These are phyloP conservation scores for Galeopsis tetrahit DNA, from an alignment of 257 asterid genomes.

Conservation along the genomic window DNA sequence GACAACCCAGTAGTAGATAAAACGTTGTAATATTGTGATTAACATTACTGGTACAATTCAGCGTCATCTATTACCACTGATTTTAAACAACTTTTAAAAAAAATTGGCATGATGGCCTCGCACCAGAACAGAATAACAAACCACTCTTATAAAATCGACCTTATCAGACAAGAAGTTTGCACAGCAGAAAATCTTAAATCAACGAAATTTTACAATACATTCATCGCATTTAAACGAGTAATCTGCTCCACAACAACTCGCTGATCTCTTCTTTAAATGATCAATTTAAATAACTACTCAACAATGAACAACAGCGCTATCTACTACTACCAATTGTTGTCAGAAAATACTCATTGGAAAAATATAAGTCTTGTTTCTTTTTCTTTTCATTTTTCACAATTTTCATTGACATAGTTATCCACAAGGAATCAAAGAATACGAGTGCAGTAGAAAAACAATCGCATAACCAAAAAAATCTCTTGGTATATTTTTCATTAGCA, in stretches of 20 bases:
- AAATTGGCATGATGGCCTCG: neutral
- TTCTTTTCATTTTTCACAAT: neutral
- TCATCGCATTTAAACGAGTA: neutral
- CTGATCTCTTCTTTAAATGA: neutral
- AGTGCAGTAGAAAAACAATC: constrained; percentile 27
- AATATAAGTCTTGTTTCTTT: neutral
- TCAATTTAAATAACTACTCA: neutral
- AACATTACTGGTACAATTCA: neutral
- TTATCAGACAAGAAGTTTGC: neutral
- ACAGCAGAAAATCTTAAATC: neutral
- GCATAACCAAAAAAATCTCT: constrained; percentile 33
- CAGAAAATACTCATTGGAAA: neutral
- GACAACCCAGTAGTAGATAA: constrained; percentile 1
- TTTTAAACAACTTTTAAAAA: neutral
- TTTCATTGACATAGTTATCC: constrained; percentile 1
- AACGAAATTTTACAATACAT: neutral
- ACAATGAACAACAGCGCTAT: neutral
- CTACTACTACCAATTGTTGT: constrained; percentile 10
- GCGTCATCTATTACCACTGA: neutral
- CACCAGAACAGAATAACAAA: neutral
- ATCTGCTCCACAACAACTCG: neutral
- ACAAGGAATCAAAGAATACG: neutral
- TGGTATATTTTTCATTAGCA: constrained; percentile 31
- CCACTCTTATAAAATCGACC: neutral
- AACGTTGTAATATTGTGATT: neutral